Conservation (phyloP, 2,329 filamentous ascomycete genomes). For the Beauveria sp. region DNA sequence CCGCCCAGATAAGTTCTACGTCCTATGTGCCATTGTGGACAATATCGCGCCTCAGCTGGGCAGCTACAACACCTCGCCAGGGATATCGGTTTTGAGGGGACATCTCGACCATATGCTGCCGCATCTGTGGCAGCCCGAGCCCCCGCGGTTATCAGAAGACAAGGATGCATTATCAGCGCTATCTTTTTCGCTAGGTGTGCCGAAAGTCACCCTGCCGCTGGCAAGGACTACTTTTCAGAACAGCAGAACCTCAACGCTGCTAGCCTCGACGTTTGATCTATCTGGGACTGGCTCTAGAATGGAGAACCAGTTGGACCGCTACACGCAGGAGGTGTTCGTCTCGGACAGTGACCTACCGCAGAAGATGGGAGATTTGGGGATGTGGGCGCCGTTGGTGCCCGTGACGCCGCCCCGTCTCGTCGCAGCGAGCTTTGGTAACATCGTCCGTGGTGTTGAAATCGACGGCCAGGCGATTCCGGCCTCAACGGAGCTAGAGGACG, state of each 20-base stretch:
- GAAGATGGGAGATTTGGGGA: conserved; percentile 18
- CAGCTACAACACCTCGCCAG: conserved; percentile 27
- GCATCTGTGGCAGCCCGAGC: conserved; percentile 32
- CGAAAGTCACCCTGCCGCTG: conserved; percentile 51
- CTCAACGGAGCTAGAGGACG: conserved; percentile 62
- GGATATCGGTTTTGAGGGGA: conserved; percentile 47
- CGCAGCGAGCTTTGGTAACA: conserved; percentile 66
- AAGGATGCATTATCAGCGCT: conserved; percentile 33
- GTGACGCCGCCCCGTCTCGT: conserved; percentile 57
- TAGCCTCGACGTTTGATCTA: conserved; percentile 28
- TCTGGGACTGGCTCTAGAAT: conserved; percentile 16
- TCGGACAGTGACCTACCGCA: conserved; percentile 16
- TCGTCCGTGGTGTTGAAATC: conserved; percentile 56
- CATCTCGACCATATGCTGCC: conserved; percentile 34
- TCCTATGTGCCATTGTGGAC: conserved; percentile 51
- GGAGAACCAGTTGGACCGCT: conserved; percentile 26
- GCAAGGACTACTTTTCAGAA: conserved; percentile 75
- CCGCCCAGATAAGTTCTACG: conserved; percentile 33
- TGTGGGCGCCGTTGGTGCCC: conserved; percentile 47
- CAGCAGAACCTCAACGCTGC: conserved; percentile 52
- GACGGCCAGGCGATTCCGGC: conserved; percentile 47
- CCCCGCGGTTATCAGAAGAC: conserved; percentile 21
- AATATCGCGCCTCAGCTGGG: conserved; percentile 34
- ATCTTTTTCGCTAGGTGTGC: conserved; percentile 30
- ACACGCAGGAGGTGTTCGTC: conserved; percentile 30